Base-by-base conservation (phyloP, 2,329 filamentous ascomycete species). In the Pestalotiopsis fici region DNA sequence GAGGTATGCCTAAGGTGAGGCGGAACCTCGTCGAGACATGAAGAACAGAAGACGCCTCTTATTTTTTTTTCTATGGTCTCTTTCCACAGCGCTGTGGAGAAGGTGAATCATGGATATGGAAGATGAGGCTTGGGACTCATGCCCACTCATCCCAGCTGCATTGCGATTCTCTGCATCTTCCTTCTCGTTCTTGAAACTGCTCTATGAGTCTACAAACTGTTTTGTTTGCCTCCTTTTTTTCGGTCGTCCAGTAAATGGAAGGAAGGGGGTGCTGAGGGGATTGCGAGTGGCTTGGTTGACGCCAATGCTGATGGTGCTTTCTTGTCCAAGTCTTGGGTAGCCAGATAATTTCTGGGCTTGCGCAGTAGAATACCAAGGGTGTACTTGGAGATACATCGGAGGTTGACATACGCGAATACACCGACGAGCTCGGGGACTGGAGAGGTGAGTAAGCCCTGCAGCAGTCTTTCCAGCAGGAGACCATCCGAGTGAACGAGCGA, bases 391-490 rank as follows among this genome's bases (percentile, higher is more conserved):
- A 66, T 73, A 73, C 72, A 72, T 72, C 70, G 70, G 71, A 59
- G 65, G 23, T 71, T 64, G 59, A 68, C 64, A 71, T 67, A 70
- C 65, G 67, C 68, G 68, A 72, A 69, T 68, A 65, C 68, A 66
- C 64, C 67, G 31, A 66, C 43, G 23, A 65, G 59, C 62, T 64
- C 61, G 61, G 61, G 43, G n/a, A 23, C 66, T 59, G 67, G 31
- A 68, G 65, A 67, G 18, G 67, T 72, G 71, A 73, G 71, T 73
- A 73, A 73, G 72, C 72, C 68, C 55, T 70, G 68, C 68, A 68
- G 70, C 66, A 64, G 63, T 50, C 43, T 50, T 43, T 35, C n/a
- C n/a, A 28, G 64, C 62, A 28, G 37, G 54, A 64, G 55, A 59
- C 63, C 21, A 25, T 59, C 63, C 63, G 63, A 59, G 63, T 31